These are phyloP conservation scores for Aspergillus fijiensis DNA, from an alignment of 2,329 filamentous ascomycete species.

Conservation along the genomic window DNA sequence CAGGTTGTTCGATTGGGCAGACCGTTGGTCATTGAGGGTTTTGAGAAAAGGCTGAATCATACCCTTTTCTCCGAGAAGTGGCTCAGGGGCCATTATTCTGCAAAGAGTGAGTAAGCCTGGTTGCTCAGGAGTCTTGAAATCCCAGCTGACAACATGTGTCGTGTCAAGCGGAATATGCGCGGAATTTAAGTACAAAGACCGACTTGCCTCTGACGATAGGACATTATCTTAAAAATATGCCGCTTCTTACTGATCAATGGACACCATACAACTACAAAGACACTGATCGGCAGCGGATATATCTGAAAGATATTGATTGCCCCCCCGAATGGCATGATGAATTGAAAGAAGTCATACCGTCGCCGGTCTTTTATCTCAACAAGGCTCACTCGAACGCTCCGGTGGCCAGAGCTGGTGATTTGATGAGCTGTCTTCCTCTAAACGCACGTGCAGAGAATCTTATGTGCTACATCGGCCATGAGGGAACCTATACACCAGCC, in stretches of 20 bases:
- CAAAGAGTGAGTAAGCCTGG: conserved; percentile 62
- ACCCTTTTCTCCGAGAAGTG: conserved; percentile 78
- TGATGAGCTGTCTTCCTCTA: conserved; percentile 87
- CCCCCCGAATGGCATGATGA: conserved; percentile 82
- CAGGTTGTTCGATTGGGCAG: conserved; percentile 84
- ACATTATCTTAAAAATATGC: conserved; percentile 88
- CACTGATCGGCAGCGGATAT: conserved; percentile 78
- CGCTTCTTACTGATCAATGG: conserved; percentile 79
- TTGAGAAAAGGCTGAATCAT: conserved; percentile 71
- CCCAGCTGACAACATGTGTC: conserved; percentile 17
- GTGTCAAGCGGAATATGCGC: conserved; percentile 71
- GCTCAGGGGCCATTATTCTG: conserved; percentile 75
- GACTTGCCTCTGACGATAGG: conserved; percentile 82
- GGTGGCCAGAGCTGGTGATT: conserved; percentile 74
- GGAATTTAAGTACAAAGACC: conserved; percentile 70
- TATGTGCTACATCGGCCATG: conserved; percentile 98
- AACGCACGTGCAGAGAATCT: conserved; percentile 93
- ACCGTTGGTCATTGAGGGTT: conserved; percentile 87
- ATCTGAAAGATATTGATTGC: conserved; percentile 96
- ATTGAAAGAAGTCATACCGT: conserved; percentile 73
- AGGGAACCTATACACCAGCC: conserved; percentile 92
- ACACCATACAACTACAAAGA: conserved; percentile 73
- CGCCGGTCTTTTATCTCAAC: conserved; percentile 85
- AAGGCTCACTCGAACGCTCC: conserved; percentile 64
- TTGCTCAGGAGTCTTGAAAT: not conserved